Base-by-base conservation (phyloP, 225 moss, liverwort and hornwort genomes). In the Sphagnum tenellum region DNA sequence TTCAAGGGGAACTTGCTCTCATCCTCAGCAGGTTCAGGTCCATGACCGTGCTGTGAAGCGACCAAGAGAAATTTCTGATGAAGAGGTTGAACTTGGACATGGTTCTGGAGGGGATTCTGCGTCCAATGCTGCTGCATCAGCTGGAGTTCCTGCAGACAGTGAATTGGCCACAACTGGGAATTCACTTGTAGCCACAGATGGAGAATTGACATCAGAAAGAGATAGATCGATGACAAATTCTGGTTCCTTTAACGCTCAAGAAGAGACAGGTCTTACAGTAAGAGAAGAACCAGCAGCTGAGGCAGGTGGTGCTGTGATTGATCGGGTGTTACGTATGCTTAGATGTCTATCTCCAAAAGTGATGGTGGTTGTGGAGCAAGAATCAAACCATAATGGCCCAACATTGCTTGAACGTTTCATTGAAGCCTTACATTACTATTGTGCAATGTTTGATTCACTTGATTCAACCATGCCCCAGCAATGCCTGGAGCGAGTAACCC, bases 301-400 rank as follows among this genome's bases (percentile, higher is more conserved):
- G 58, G 61, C 66, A 3, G 61, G 66, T 14, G 49, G 65, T 49
- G 45, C 67, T 7, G 79, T 78, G n/a, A 76, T 91, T 70, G 81
- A 83, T 63, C 69, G 75, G 66, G 81, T 91, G 3, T 60, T 91
- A 58, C 88, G 67, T 44, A 81, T 79, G 72, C 65, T 91, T 45
- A 88, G 79, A 50, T 62, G 75, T 49, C 69, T 91, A 60, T 75
- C 77, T 5, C 91, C 91, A 2, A 91, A 91, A 53, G 83, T 86
- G 60, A 91, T 88, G 91, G 91, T 91, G 53, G 77, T 91, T 46
- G 86, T 88, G 59, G 91, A 91, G 80, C 91, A 91, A 60, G 91
- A 91, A 71, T 91, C 91, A 5, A 88, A 81, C 44, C 88, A 91
- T 70, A 91, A 91, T 61, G 60, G 81, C 9, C 12, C 56, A 6